phyloP scores from a whole-genome alignment of 306 rosid genomes.

The Cucurbita argyrosperma region DNA sequence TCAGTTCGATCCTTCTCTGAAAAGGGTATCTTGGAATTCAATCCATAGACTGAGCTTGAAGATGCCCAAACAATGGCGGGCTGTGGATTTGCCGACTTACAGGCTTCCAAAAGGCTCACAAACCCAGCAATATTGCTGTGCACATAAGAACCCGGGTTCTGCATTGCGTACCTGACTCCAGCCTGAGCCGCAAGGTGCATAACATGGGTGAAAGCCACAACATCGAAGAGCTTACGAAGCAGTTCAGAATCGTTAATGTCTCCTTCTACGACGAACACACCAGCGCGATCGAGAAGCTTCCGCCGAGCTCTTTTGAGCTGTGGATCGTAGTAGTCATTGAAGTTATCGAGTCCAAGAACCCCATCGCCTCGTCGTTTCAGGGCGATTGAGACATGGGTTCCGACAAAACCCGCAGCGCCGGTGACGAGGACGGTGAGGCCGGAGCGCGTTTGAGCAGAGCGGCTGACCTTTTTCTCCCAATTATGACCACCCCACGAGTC shows the following conservation, averaged over 20 bases:
- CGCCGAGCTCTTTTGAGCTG: constrained; percentile 57
- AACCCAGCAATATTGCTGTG: constrained; percentile 74
- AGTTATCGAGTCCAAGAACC: constrained; percentile 62
- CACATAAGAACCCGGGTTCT: constrained; percentile 55
- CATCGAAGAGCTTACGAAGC: constrained; percentile 66
- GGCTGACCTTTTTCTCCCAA: constrained; percentile 64
- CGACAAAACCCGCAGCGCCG: constrained; percentile 79
- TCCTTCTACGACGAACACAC: constrained; percentile 70
- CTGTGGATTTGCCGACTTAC: constrained; percentile 59
- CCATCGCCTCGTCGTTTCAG: constrained; percentile 77
- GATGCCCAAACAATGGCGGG: constrained; percentile 78
- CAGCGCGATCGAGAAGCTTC: constrained; percentile 48
- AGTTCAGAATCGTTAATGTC: constrained; percentile 50
- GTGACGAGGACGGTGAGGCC: constrained; percentile 52
- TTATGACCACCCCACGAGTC: constrained; percentile 59
- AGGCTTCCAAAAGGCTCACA: constrained; percentile 54
- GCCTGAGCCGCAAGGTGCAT: constrained; percentile 90
- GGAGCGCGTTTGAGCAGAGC: constrained; percentile 35
- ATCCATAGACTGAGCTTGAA: constrained; percentile 77
- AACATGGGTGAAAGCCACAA: constrained; percentile 62
- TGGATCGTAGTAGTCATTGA: constrained; percentile 61
- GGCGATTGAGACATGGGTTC: constrained; percentile 59
- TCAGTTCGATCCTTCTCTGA: constrained; percentile 71
- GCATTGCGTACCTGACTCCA: constrained; percentile 77
- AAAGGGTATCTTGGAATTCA: constrained; percentile 67